Percentiles rank a stretch among this genome's conserved stretches.
These are phyloP conservation scores for Typha latifolia DNA, from an alignment of 176 grass and related monocot species.

Conservation along the genomic window DNA sequence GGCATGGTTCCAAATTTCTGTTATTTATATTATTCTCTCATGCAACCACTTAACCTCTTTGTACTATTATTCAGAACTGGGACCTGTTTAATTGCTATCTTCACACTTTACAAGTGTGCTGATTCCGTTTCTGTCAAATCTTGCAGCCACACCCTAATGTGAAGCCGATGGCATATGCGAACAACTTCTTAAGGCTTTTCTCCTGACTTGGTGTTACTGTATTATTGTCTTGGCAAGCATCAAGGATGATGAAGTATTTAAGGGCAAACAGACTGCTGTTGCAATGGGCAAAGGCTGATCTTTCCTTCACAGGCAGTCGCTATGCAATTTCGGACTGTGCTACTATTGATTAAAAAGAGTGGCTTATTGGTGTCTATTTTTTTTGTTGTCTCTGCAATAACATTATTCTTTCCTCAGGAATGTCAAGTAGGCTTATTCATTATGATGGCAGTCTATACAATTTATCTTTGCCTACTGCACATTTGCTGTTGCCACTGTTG, in stretches of 20 bases:
- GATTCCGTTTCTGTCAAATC: constrained; percentile 7
- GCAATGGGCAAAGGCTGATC: background rate
- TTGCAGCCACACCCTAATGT: constrained; percentile 69
- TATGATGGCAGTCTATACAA: background rate
- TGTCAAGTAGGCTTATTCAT: background rate
- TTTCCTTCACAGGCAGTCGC: background rate
- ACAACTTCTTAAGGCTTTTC: constrained; percentile 61
- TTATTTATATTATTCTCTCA: no score
- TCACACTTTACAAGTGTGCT: background rate
- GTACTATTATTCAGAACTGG: background rate
- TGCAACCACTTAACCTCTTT: background rate
- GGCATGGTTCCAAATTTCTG: no score
- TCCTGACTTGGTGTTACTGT: constrained; percentile 13
- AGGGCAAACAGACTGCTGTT: background rate
- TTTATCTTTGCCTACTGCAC: background rate
- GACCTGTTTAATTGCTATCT: background rate
- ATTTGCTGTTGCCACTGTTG: background rate
- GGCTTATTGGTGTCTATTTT: background rate
- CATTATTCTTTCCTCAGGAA: background rate
- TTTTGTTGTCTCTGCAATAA: background rate
- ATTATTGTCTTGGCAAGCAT: background rate
- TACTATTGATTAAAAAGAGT: background rate
- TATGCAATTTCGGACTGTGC: background rate
- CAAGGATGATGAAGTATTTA: no score
- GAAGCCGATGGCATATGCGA: constrained; percentile 72